Percentiles rank a stretch among this genome's conserved stretches.
Evolutionary conservation across 2,329 filamentous ascomycete species (phyloP).

Genomic region (Calonectria pteridis): DNA sequence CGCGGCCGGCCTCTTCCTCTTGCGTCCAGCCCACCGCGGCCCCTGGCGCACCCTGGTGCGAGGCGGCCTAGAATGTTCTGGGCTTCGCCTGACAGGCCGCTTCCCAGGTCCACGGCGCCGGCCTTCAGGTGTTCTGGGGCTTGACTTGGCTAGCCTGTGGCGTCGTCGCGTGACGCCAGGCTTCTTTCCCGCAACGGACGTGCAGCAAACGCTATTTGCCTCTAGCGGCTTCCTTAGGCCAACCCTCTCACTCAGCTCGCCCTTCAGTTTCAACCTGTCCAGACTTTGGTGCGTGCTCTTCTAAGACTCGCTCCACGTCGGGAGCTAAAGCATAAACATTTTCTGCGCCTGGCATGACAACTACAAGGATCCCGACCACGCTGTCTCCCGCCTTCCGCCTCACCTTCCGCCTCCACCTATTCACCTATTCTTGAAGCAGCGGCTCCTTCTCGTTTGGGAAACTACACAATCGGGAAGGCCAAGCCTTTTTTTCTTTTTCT

Average conservation of each 20-base stretch:
- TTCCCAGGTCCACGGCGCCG: not conserved
- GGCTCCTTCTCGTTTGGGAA: constrained; percentile 4
- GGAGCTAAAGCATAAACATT: not conserved
- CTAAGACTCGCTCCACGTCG: constrained; percentile 4
- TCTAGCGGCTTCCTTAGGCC: not conserved
- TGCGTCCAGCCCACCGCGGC: not conserved
- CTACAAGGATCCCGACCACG: not conserved
- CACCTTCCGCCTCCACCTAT: not conserved
- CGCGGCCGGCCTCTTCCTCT: not conserved
- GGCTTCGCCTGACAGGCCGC: not conserved
- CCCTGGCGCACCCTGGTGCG: not conserved
- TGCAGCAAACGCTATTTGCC: constrained; percentile 6
- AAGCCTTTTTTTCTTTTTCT: not conserved
- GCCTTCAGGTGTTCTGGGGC: not conserved
- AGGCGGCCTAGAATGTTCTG: constrained; percentile 1
- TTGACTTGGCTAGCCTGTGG: not conserved
- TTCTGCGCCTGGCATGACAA: not conserved
- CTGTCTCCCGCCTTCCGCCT: not conserved
- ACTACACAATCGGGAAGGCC: not conserved
- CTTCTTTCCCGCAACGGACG: not conserved
- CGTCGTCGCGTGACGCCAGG: not conserved
- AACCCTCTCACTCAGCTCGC: not conserved
- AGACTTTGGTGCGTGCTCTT: constrained; percentile 2
- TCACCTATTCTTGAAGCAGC: constrained; percentile 9
- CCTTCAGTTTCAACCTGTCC: not conserved